A percentile compares a stretch with the other conserved stretches of the same genome.
These are phyloP conservation scores for Nigrograna mackinnonii DNA, from an alignment of 2,329 filamentous ascomycete genomes.

Conservation along the genomic window DNA sequence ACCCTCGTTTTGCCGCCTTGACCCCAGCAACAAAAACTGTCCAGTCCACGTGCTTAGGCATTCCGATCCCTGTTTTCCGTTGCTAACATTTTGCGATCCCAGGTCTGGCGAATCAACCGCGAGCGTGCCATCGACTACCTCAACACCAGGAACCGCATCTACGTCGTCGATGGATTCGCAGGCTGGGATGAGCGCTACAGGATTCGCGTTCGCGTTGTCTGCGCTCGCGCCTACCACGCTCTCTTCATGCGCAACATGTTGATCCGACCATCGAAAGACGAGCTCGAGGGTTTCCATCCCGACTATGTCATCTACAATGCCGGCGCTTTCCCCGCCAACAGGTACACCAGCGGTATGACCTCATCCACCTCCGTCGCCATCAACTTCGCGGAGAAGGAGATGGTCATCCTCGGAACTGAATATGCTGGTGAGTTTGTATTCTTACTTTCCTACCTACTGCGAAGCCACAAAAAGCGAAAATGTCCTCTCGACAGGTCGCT, in stretches of 20 bases:
- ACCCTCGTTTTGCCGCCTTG: neutral
- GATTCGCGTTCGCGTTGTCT: conserved; percentile 96
- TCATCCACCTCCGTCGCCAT: conserved; percentile 96
- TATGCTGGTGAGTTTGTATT: conserved; percentile 81
- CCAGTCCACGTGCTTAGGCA: too few relatives aligned
- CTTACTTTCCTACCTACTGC: too few relatives aligned
- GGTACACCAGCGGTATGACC: conserved; percentile 98
- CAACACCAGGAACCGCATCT: conserved; percentile 98
- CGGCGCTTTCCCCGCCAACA: conserved; percentile 96
- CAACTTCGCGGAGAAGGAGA: conserved; percentile 99
- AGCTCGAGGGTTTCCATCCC: conserved; percentile 96
- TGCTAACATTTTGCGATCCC: conserved; percentile 27
- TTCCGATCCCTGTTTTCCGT: conserved; percentile 18
- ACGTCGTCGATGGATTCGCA: conserved; percentile 95
- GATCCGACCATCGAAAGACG: conserved; percentile 86
- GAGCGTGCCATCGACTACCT: conserved; percentile 99
- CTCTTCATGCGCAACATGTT: conserved; percentile 99
- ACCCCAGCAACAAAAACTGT: too few relatives aligned
- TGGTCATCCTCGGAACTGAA: conserved; percentile 99
- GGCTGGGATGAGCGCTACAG: conserved; percentile 99
- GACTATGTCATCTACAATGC: conserved; percentile 99
- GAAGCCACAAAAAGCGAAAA: too few relatives aligned
- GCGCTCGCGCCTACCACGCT: conserved; percentile 98
- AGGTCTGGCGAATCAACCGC: conserved; percentile 99
- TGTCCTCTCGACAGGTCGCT: too few relatives aligned